Conservation (phyloP, 1,284 basidiomycete species). For the Porodaedalea pini region DNA sequence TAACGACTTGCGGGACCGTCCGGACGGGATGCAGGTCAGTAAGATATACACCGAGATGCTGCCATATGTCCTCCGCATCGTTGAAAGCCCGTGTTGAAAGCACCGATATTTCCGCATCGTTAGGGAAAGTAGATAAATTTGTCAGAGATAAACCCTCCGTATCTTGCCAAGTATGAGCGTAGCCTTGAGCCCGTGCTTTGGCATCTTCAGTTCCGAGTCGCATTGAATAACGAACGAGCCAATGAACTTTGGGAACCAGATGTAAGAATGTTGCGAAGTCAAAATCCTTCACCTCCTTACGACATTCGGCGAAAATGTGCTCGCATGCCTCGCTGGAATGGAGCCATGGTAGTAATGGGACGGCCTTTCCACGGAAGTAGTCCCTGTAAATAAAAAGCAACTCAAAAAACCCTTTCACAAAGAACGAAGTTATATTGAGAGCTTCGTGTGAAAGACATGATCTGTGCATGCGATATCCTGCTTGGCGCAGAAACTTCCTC, state of each 20-base stretch:
- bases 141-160: background rate
- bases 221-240: background rate
- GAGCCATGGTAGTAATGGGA: slow-evolving; percentile 30
- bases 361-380: slow-evolving; percentile 21
- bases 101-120: background rate
- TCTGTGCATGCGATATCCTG: slow-evolving; percentile 24
- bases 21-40: background rate
- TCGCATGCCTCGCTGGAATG: background rate
- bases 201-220: background rate
- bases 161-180: background rate
- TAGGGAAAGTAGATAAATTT: background rate
- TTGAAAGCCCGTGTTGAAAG: background rate
- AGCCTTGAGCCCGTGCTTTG: background rate
- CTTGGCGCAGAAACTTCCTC: slow-evolving; percentile 27
- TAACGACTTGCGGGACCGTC: too few species aligned
- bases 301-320: background rate
- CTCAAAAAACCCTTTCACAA: slow-evolving; percentile 32
- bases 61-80: background rate
- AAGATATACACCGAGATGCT: background rate
- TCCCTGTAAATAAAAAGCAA: slow-evolving; percentile 37
- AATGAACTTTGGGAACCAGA: background rate
- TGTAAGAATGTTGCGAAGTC: background rate
- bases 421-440: slow-evolving; percentile 29
- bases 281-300: background rate
- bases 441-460: slow-evolving; percentile 36